Conservation (phyloP, 495 filamentous ascomycete genomes). For the Penicillium arizonense region DNA sequence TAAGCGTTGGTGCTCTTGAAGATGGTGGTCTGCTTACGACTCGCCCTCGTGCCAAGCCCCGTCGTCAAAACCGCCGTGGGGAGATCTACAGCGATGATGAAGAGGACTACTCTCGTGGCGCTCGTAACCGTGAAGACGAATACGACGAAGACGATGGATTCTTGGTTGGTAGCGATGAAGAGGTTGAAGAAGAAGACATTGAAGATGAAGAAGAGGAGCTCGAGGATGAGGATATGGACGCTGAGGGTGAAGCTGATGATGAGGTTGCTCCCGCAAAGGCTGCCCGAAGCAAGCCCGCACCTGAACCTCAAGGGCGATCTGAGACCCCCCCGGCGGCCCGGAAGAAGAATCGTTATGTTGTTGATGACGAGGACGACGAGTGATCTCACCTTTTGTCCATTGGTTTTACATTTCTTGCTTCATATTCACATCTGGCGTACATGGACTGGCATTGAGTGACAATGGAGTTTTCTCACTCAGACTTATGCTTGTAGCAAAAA, state of each 20-base stretch:
- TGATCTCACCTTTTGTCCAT: slow-evolving; percentile 17
- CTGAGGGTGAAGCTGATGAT: slow-evolving; percentile 55
- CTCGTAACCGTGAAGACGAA: slow-evolving; percentile 68
- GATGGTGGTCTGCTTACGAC: slow-evolving; percentile 53
- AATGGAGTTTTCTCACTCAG: not conserved
- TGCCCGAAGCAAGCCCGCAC: slow-evolving; percentile 18
- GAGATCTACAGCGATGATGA: slow-evolving; percentile 57
- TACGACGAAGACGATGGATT: slow-evolving; percentile 83
- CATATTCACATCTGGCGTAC: slow-evolving; percentile 12
- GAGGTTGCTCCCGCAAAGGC: slow-evolving; percentile 26
- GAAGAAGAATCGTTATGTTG: slow-evolving; percentile 48
- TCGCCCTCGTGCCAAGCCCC: slow-evolving; percentile 40
- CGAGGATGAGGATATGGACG: slow-evolving; percentile 56
- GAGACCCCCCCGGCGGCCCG: slow-evolving; percentile 38
- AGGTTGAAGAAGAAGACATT: slow-evolving; percentile 55
- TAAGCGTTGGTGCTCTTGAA: slow-evolving; percentile 74
- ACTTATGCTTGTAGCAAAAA: slow-evolving; percentile 18
- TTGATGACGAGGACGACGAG: slow-evolving; percentile 48
- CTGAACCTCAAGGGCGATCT: slow-evolving; percentile 20
- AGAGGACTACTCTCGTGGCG: slow-evolving; percentile 62
- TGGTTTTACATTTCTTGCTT: slow-evolving; percentile 5
- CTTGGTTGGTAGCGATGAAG: slow-evolving; percentile 72
- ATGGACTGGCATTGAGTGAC: slow-evolving; percentile 7
- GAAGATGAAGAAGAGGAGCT: slow-evolving; percentile 65
- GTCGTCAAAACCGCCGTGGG: slow-evolving; percentile 45